Base-by-base conservation (phyloP, 768 basidiomycete species). In the Podaxis sp. region DNA sequence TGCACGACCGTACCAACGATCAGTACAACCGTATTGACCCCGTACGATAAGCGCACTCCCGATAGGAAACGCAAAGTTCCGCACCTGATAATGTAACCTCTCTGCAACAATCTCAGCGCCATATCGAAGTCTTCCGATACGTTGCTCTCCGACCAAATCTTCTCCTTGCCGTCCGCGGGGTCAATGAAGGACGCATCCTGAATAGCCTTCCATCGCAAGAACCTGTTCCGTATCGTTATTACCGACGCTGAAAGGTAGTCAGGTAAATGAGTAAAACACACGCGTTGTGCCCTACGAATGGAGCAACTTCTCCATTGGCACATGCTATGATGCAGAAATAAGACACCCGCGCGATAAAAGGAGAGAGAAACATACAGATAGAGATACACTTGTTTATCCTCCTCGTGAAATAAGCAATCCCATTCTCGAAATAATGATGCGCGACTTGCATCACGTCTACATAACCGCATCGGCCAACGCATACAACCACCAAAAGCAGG, bases 351-450 rank as follows among this genome's bases (percentile, higher is more conserved):
- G 20, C 17, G 49, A 58, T 15, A 44, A 50, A 77, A 69, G 72
- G 80, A 41, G 30, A 37, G 55, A 41, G 59, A 63, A n/a, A 73
- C 78, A 10, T 80, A 88, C 86, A 89, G 82, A 80, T 89, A 73
- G 80, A 90, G 78, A 82, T 93, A 66, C 79, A 87, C 72, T 81
- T 77, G 69, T 95, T 93, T 72, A 95, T 89, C 64, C 91, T 80
- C 64, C 84, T 82, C 17, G 93, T 94, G 75, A 95, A 95, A 73
- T 88, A 89, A 13, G 92, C 84, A 65, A 95, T 86, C 67, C 89
- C 91, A 68, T 93, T 94, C 74, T 96, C 94, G 69, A 96, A 95
- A 74, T 91, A 95, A 72, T 94, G 90, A 70, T 88, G 79, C 0
- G 85, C 91, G 62, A 93, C 90, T 73, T 93, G 89, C 87, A 93